Conservation (phyloP, 1,284 basidiomycete genomes). For the Paramarasmius palmivorus region DNA sequence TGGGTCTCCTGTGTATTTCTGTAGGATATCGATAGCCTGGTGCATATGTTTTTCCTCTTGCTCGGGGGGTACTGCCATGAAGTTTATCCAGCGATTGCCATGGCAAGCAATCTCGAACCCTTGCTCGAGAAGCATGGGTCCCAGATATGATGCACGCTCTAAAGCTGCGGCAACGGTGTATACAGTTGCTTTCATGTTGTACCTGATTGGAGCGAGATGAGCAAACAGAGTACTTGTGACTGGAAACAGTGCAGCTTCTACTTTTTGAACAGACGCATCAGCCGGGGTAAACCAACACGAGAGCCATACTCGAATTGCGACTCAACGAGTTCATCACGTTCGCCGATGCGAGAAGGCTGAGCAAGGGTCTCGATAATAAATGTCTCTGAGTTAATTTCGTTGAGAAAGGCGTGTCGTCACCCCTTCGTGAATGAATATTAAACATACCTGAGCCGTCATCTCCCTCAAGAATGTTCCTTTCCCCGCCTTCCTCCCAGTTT, state of each 20-base stretch:
- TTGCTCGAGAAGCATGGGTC: conserved; percentile 4
- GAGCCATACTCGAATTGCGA: conserved; percentile 4
- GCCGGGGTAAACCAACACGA: background rate
- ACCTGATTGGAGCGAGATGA: background rate
- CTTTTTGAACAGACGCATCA: conserved; percentile 9
- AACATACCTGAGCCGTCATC: conserved; percentile 7
- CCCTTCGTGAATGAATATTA: background rate
- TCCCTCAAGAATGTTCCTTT: conserved; percentile 6
- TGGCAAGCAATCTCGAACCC: conserved; percentile 9
- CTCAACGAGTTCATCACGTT: conserved; percentile 1
- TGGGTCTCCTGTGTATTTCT: conserved; percentile 6
- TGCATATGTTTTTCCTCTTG: conserved; percentile 8
- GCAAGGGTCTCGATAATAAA: conserved; percentile 6
- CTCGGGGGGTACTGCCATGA: conserved; percentile 5
- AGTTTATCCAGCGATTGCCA: conserved; percentile 8
- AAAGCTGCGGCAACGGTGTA: conserved; percentile 7
- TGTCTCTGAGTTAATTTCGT: background rate
- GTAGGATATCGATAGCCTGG: conserved; percentile 6
- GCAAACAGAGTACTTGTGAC: background rate
- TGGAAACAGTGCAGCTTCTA: background rate
- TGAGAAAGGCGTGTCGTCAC: no score
- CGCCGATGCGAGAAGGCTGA: conserved; percentile 7
- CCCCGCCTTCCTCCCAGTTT: conserved; percentile 9
- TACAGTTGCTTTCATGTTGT: conserved; percentile 5
- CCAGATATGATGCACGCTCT: conserved; percentile 4